Evolutionary conservation across 2,329 filamentous ascomycete genomes (phyloP).

Genomic region (Hortaea sp.): DNA sequence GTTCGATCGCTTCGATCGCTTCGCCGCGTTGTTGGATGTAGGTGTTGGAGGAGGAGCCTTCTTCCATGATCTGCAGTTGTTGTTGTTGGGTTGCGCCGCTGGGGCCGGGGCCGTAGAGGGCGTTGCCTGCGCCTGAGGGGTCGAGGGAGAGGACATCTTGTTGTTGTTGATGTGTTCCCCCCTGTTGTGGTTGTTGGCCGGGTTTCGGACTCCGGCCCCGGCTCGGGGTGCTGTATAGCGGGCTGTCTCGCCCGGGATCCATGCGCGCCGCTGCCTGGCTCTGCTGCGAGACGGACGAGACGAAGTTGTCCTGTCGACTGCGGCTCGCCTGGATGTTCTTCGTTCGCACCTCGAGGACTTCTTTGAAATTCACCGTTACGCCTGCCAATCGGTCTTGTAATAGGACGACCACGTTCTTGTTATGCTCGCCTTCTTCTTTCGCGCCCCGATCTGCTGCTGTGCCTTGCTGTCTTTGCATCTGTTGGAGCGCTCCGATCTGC

Average conservation of each 20-base stretch:
- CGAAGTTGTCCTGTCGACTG: constrained; percentile 90
- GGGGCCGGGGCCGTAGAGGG: constrained; percentile 28
- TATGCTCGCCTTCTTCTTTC: constrained; percentile 55
- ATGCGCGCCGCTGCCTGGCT: constrained; percentile 3
- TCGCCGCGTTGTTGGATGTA: constrained; percentile 92
- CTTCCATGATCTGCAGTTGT: constrained; percentile 79
- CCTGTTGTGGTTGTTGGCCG: constrained; percentile 23
- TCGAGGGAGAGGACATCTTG: constrained; percentile 43
- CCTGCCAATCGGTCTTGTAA: constrained; percentile 86
- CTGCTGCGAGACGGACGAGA: constrained; percentile 68
- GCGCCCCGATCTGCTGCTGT: constrained; percentile 23
- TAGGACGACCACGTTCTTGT: constrained; percentile 91
- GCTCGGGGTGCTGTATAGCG: constrained; percentile 67
- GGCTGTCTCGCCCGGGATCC: constrained; percentile 45
- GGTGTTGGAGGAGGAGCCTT: constrained; percentile 71
- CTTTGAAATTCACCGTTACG: constrained; percentile 92
- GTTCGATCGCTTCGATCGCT: constrained; percentile 93
- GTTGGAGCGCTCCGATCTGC: constrained; percentile 75
- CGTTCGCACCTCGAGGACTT: constrained; percentile 88
- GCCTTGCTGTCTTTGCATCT: constrained; percentile 52
- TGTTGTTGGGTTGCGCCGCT: constrained; percentile 59
- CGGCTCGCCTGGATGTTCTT: constrained; percentile 96
- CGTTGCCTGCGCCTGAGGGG: constrained; percentile 32
- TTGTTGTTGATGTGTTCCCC: neutral
- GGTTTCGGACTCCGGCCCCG: constrained; percentile 46